Base-by-base conservation (phyloP, 257 asterid genomes). In the Solanum infundibuliforme region DNA sequence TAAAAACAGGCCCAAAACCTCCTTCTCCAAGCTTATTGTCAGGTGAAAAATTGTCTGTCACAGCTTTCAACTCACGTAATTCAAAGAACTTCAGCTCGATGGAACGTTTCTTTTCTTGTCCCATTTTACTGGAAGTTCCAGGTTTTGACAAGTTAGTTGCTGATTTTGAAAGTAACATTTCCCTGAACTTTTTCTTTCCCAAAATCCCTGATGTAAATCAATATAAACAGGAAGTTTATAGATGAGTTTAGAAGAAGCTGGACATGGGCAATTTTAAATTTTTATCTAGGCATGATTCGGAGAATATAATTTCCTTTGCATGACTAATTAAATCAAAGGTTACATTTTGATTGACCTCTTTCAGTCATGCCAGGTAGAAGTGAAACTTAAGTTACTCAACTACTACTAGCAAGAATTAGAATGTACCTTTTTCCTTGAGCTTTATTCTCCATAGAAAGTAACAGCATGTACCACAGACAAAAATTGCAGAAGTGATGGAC, bases 1-100 rank as follows among this genome's bases (percentile, higher is more conserved):
- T 89, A 66, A 88, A 89, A 89, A 88, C 93, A 83, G 87, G 88
- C 38, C 91, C 93, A 88, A 91, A 91, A 60, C 91, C 93, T 36
- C 93, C 93, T 87, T 89, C 91, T 77, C 93, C 93, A 8, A 91
- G 88, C 87, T 88, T 90, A 62, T 87, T 88, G 39, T 35, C 83
- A 38, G 13, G 31, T 35, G 89, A 90, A 87, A 90, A 90, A 83
- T 90, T 66, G 65, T 82, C 65, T 21, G 91, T 89, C 20, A 87
- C 87, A 6, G 86, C 69, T 10, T 41, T 60, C 76, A 90, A 52
- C 84, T 81, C 85, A 14, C 12, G 39, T 29, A 46, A 46, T 81
- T 46, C 66, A 46, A 81, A 81, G 85, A 81, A 43, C 85, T 81
- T 81, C 66, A 81, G 85, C 10, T 81, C 85, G 2, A 27, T 29